Conservation (phyloP, 2,329 filamentous ascomycete genomes). For the Scytalidium lignicola region DNA sequence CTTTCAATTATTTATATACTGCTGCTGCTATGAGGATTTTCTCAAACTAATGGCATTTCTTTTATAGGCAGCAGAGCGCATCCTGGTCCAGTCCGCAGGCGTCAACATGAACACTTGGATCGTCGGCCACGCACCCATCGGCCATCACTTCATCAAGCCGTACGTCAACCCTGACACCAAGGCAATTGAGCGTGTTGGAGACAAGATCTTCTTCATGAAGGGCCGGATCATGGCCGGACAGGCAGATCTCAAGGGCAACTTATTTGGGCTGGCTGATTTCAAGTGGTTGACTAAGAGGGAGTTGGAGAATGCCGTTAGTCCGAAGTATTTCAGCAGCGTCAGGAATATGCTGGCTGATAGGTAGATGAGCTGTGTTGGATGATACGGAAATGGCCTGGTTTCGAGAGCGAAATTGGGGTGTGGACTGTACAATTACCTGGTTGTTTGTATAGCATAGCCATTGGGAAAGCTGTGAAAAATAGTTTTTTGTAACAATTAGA, state of each 20-base stretch:
- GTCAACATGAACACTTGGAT: constrained; percentile 99
- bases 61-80: constrained; percentile 71
- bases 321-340: constrained; percentile 68
- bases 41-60: neutral
- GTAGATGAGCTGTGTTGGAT: constrained; percentile 35
- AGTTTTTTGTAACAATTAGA: neutral
- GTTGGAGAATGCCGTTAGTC: constrained; percentile 60
- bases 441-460: neutral
- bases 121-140: constrained; percentile 83
- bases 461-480: neutral
- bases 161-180: constrained; percentile 37
- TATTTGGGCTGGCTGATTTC: constrained; percentile 72
- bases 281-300: constrained; percentile 92
- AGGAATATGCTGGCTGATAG: constrained; percentile 80
- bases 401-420: neutral
- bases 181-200: constrained; percentile 45
- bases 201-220: constrained; percentile 96
- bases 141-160: constrained; percentile 63
- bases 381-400: neutral
- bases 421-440: neutral
- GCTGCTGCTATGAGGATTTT: too few relatives aligned
- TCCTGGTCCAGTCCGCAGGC: constrained; percentile 72
- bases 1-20: too few relatives aligned
- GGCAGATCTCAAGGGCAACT: constrained; percentile 69
- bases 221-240: constrained; percentile 96